Evolutionary conservation across 495 filamentous ascomycete species (phyloP).

Genomic region (Massariosphaeria phaeospora): DNA sequence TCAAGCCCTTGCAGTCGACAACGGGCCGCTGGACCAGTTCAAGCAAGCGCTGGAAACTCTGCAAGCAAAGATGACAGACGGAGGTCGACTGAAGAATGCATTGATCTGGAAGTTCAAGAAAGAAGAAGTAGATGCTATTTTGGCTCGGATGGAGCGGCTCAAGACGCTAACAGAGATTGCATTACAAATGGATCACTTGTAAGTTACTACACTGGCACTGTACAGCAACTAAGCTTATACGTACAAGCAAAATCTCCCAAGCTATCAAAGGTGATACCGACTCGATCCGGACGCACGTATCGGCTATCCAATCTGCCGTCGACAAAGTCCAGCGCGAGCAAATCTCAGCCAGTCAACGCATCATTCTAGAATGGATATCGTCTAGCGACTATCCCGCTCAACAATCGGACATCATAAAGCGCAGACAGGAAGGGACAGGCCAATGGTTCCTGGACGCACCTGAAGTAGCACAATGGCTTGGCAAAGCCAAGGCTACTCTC

Average conservation of each 20-base stretch:
- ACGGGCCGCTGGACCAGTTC: conserved; percentile 34
- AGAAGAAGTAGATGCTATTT: conserved; percentile 8
- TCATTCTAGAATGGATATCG: conserved; percentile 23
- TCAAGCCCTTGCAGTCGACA: conserved; percentile 21
- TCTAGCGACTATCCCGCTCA: conserved; percentile 26
- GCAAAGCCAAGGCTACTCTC: conserved; percentile 30
- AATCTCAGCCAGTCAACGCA: neutral
- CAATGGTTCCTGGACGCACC: conserved; percentile 41
- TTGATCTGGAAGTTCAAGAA: conserved; percentile 33
- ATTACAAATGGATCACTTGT: conserved; percentile 37
- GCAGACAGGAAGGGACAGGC: conserved; percentile 40
- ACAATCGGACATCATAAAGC: conserved; percentile 37
- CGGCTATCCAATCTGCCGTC: neutral
- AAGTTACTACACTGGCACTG: conserved; percentile 12
- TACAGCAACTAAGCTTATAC: neutral
- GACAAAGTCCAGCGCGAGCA: neutral
- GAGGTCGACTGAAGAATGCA: conserved; percentile 15
- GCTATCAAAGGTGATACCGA: conserved; percentile 7
- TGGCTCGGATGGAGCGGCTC: conserved; percentile 33
- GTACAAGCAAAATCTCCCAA: conserved; percentile 5
- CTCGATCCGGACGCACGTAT: neutral
- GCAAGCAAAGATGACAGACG: conserved; percentile 22
- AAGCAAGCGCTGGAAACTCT: conserved; percentile 30
- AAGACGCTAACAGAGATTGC: conserved; percentile 30
- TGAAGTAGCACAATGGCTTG: conserved; percentile 40